Evolutionary conservation across 768 basidiomycete species (phyloP).

Genomic region (Mycena indigotica): DNA sequence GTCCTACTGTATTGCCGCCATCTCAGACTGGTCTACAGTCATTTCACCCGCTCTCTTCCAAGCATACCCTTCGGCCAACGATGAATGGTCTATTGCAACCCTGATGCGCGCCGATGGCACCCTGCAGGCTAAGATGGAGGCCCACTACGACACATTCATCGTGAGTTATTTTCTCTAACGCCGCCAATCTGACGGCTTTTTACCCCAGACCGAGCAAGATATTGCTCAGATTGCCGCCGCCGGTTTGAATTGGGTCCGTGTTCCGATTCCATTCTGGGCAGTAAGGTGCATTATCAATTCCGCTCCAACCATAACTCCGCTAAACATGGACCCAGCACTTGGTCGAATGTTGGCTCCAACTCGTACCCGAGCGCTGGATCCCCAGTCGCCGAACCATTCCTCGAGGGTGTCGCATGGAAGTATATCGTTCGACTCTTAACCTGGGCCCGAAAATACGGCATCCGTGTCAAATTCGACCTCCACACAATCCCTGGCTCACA

Average conservation of each 20-base stretch:
- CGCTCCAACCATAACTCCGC: not conserved
- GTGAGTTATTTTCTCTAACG: conserved; percentile 33
- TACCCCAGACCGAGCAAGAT: conserved; percentile 73
- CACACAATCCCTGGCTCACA: conserved; percentile 65
- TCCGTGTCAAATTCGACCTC: conserved; percentile 65
- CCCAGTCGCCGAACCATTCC: conserved; percentile 60
- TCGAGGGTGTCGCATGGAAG: conserved; percentile 61
- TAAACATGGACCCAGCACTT: conserved; percentile 35
- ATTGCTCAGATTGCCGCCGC: conserved; percentile 75
- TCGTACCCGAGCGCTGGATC: conserved; percentile 37
- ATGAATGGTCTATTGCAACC: conserved; percentile 76
- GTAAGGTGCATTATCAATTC: conserved; percentile 36
- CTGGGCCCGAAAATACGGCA: conserved; percentile 73
- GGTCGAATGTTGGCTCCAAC: conserved; percentile 3
- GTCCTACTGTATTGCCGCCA: conserved; percentile 17
- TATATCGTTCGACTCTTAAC: conserved; percentile 25
- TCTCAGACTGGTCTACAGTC: conserved; percentile 20
- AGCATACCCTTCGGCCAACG: conserved; percentile 61
- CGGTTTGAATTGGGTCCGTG: conserved; percentile 68
- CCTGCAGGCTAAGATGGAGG: conserved; percentile 53
- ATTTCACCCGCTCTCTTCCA: conserved; percentile 71
- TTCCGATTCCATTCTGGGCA: conserved; percentile 72
- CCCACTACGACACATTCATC: conserved; percentile 85
- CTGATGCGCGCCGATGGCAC: conserved; percentile 66
- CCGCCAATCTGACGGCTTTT: not conserved